Conservation (phyloP, 371 early-diverging fungal species). For the Cokeromyces recurvatus region DNA sequence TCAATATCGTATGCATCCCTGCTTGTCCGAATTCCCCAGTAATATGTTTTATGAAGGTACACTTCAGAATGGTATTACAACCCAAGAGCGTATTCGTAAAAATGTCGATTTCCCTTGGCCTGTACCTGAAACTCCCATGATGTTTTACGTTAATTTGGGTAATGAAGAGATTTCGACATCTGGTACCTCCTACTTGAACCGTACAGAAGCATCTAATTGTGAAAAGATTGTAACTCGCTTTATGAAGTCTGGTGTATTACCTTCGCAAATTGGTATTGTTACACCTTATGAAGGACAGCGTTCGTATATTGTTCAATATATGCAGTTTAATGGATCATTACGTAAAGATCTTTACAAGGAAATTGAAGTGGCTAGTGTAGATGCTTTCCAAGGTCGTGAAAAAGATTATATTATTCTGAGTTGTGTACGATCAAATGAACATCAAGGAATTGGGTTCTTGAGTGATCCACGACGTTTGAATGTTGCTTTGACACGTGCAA, state of each 20-base stretch:
- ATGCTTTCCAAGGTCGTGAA: conserved; percentile 99
- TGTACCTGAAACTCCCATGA: conserved; percentile 88
- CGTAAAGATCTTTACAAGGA: conserved; percentile 92
- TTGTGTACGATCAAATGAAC: conserved; percentile 96
- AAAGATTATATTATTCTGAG: conserved; percentile 98
- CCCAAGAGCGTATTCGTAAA: conserved; percentile 82
- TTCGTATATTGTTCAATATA: conserved; percentile 88
- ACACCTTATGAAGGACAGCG: conserved; percentile 99
- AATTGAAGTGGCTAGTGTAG: conserved; percentile 98
- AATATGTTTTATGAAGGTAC: conserved; percentile 99
- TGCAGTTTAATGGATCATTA: conserved; percentile 89
- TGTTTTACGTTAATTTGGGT: conserved; percentile 91
- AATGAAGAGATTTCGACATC: conserved; percentile 95
- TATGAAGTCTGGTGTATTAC: conserved; percentile 82
- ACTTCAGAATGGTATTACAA: conserved; percentile 93
- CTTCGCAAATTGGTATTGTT: conserved; percentile 96
- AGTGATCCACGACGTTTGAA: conserved; percentile 97
- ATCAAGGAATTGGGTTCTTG: conserved; percentile 98
- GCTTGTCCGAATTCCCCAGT: conserved; percentile 95
- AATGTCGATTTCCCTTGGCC: conserved; percentile 96
- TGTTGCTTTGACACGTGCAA: conserved; percentile 96
- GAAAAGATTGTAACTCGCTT: conserved; percentile 95
- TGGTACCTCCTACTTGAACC: conserved; percentile 96
- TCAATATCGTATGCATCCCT: conserved; percentile 99
- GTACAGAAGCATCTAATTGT: conserved; percentile 84